Evolutionary conservation across 1,139 yeast species (phyloP).

Genomic region (Candida albicans): DNA sequence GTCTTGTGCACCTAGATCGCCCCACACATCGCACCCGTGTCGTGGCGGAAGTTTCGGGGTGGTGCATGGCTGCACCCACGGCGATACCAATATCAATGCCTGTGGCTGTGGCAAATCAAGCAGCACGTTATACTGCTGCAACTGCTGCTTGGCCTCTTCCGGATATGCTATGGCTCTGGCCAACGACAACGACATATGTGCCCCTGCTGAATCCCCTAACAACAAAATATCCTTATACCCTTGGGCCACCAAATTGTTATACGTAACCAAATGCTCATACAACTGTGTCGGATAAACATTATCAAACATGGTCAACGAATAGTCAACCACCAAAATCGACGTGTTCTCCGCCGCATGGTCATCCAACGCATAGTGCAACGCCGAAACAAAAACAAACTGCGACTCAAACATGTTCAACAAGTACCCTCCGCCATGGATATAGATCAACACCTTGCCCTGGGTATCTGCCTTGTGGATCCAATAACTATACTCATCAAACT

Average conservation of each 20-base stretch:
- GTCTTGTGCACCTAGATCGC: slow-evolving; percentile 34
- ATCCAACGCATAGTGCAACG: slow-evolving; percentile 25
- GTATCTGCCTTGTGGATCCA: slow-evolving; percentile 21
- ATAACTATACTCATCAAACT: slow-evolving; percentile 25
- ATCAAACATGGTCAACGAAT: slow-evolving; percentile 30
- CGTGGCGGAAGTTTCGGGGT: slow-evolving; percentile 20
- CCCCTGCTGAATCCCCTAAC: slow-evolving; percentile 53
- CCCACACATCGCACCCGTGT: slow-evolving; percentile 25
- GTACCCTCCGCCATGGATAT: slow-evolving; percentile 49
- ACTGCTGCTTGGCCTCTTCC: slow-evolving; percentile 25
- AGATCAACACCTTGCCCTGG: slow-evolving; percentile 16
- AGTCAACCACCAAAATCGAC: slow-evolving; percentile 39
- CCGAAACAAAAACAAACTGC: slow-evolving; percentile 26
- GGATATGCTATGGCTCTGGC: slow-evolving; percentile 36
- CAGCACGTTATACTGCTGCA: slow-evolving; percentile 22
- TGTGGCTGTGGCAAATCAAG: slow-evolving; percentile 27
- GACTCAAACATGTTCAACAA: slow-evolving; percentile 29
- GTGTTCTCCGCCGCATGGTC: slow-evolving; percentile 19
- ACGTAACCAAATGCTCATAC: slow-evolving; percentile 30
- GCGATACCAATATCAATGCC: slow-evolving; percentile 38
- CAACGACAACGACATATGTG: slow-evolving; percentile 35
- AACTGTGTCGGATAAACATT: slow-evolving; percentile 41
- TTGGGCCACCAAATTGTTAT: slow-evolving; percentile 25
- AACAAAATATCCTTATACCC: slow-evolving; percentile 35
- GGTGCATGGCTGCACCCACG: slow-evolving; percentile 36